Conservation (phyloP, 495 filamentous ascomycete species). For the Penicillium maclennaniae region DNA sequence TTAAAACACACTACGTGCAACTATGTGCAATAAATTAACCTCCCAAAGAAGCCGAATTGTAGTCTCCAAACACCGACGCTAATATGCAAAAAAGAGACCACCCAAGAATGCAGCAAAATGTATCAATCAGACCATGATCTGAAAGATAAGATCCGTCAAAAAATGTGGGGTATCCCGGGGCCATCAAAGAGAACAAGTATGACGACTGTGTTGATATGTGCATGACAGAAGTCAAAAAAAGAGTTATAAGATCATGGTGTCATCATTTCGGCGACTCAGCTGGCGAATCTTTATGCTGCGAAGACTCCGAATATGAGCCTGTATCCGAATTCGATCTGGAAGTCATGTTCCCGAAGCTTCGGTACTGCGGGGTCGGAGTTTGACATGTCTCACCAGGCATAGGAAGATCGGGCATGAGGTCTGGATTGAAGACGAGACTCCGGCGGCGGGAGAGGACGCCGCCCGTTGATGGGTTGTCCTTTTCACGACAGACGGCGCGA, state of each 20-base stretch:
- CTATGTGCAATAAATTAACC: background rate
- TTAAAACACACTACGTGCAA: background rate
- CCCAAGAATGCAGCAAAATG: background rate
- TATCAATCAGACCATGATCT: background rate
- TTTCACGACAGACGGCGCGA: constrained; percentile 27
- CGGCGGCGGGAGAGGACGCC: constrained; percentile 40
- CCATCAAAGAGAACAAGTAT: background rate
- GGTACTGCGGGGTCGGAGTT: background rate
- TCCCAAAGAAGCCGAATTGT: background rate
- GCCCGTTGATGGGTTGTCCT: constrained; percentile 32
- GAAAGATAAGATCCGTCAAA: background rate
- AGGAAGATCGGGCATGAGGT: constrained; percentile 29
- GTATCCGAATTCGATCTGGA: background rate
- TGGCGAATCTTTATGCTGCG: background rate
- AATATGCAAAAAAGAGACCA: background rate
- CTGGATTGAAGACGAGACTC: constrained; percentile 31
- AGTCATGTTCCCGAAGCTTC: background rate
- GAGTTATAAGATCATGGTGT: background rate
- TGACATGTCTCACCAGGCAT: constrained; percentile 19
- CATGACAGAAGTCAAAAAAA: background rate
- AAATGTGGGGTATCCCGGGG: background rate
- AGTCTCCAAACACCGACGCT: background rate
- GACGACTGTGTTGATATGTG: background rate
- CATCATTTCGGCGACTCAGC: background rate
- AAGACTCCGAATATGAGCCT: background rate